Evolutionary conservation across 202 grass and related monocot genomes (phyloP).

Genomic region (Carex arenaria): DNA sequence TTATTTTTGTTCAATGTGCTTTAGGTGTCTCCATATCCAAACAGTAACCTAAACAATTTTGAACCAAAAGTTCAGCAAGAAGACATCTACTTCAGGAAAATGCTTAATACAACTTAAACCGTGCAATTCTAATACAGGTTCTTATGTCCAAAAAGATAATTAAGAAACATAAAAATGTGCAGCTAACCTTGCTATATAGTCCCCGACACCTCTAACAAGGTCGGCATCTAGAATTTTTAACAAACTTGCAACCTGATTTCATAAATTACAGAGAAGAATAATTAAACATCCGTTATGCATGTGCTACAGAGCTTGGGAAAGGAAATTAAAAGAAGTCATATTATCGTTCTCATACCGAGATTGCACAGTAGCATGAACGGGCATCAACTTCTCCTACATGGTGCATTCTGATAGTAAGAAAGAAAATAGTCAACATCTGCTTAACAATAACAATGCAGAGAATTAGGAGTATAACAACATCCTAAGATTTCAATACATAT

Average conservation of each 20-base stretch:
- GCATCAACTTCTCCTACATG: constrained; percentile 88
- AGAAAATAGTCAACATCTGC: not conserved
- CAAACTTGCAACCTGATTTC: constrained; percentile 76
- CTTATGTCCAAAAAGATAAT: not conserved
- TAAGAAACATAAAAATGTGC: not conserved
- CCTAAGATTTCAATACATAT: not conserved
- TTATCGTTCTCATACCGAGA: constrained; percentile 56
- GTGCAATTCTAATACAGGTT: not conserved
- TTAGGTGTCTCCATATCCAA: not conserved
- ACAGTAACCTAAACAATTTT: not conserved
- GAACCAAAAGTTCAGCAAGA: not conserved
- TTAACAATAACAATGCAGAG: not conserved
- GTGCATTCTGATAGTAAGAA: constrained; percentile 69
- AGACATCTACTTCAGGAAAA: not conserved
- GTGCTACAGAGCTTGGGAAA: not conserved
- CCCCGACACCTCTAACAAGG: constrained; percentile 58
- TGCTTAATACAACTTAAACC: not conserved
- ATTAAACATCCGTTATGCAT: not conserved
- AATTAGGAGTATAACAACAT: not conserved
- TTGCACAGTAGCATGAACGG: constrained; percentile 80
- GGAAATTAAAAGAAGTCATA: not conserved
- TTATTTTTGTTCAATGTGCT: not conserved
- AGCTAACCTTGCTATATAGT: constrained; percentile 73
- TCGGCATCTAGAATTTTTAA: constrained; percentile 79
- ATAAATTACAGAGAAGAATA: constrained; percentile 26